Base-by-base conservation (phyloP, 208 protist genomes). In the Acanthamoeba healyi region DNA sequence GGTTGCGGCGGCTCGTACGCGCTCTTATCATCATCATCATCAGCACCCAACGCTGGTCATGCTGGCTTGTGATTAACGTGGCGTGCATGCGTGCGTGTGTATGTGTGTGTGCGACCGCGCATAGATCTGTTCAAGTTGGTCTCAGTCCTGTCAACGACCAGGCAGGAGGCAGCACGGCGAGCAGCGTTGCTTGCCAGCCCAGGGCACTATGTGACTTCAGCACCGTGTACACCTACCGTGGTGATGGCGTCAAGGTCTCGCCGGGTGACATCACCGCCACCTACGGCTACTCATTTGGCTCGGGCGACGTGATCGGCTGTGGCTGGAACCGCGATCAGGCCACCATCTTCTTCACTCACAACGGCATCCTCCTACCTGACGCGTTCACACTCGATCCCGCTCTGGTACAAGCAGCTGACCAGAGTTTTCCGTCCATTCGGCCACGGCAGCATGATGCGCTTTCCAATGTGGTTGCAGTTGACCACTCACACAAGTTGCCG, bases 281-380 rank as follows among this genome's bases (percentile, higher is more conserved):
- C n/a, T 51, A 82, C 24, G 88, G 88, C 58, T 44, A 40, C 26
- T 54, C 58, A 7, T 93, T 82, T n/a, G 88, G 88, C 40, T 74
- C 67, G 2, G 63, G 88, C 24, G 88, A 93, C 46, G 61, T 74
- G 0, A 26, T 93, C 26, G 88, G 88, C 14, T 93, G 88, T 38
- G 88, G 88, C 15, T 93, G 88, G 88, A 40, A 93, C 42, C 26
- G 63, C 19, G 67, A 93, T 0, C 91, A 93, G 44, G 14, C 26
- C 0, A 49, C 88, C 44, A 93, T 93, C 34, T 93, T 93, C 88
- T 93, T 93, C 88, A 93, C 88, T 17, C n/a, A 38, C 40, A 93
- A 93, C 65, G 88, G 88, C 44, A 40, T 4, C 9, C 26, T 81
- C 14, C 36, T 93, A 0, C 29, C 5, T 1, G 51, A 93, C n/a